Percentiles rank a stretch among this genome's conserved stretches.
These are phyloP conservation scores for Claviceps capensis DNA, from an alignment of 2,329 filamentous ascomycete species.

Conservation along the genomic window DNA sequence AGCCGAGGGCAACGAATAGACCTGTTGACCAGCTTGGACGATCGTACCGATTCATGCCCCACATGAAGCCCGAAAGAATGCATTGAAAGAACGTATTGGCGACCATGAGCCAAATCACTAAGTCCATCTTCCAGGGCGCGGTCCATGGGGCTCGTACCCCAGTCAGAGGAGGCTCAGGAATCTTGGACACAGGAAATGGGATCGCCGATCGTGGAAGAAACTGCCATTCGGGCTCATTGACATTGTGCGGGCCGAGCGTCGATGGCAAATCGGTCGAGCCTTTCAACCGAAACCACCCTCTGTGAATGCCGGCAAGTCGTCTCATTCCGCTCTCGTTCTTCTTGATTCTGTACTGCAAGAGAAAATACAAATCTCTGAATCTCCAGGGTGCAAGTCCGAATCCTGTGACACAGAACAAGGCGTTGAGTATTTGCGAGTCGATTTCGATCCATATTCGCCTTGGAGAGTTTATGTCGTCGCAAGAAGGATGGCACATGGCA, in stretches of 20 bases:
- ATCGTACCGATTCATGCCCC: conserved; percentile 58
- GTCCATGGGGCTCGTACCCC: conserved; percentile 56
- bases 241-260: conserved; percentile 37
- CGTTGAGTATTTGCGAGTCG: conserved; percentile 67
- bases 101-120: conserved; percentile 66
- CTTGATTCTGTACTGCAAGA: conserved; percentile 48
- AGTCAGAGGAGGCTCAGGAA: conserved; percentile 55
- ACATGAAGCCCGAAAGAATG: conserved; percentile 68
- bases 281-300: conserved; percentile 59
- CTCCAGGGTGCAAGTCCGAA: conserved; percentile 79
- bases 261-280: conserved; percentile 47
- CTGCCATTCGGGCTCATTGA: conserved; percentile 28
- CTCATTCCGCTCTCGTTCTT: conserved; percentile 44
- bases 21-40: conserved; percentile 73
- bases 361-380: conserved; percentile 64
- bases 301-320: conserved; percentile 59
- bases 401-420: conserved; percentile 73
- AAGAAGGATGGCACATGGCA: conserved; percentile 57
- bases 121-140: conserved; percentile 61
- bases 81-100: conserved; percentile 68
- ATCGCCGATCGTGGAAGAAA: conserved; percentile 26
- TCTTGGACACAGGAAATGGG: conserved; percentile 49
- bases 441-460: conserved; percentile 77
- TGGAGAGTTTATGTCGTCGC: conserved; percentile 60
- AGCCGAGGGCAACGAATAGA: conserved; percentile 62